These are phyloP conservation scores for Thelonectria rubi DNA, from an alignment of 2,329 filamentous ascomycete species.

Conservation along the genomic window DNA sequence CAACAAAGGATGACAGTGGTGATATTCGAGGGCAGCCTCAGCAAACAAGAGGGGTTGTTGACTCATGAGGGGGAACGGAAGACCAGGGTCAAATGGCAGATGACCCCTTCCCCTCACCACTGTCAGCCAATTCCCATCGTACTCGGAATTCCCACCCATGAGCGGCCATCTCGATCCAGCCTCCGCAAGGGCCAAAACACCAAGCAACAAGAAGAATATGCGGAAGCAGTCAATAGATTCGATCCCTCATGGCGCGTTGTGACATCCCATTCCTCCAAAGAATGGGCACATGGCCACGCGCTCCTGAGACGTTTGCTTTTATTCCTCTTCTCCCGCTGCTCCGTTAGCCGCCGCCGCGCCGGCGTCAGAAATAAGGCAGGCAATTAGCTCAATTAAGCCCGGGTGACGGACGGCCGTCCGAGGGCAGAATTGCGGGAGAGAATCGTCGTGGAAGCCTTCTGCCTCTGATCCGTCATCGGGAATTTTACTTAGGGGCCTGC, in stretches of 20 bases:
- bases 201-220: conserved; percentile 1
- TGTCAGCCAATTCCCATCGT: background rate
- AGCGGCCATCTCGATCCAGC: background rate
- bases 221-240: background rate
- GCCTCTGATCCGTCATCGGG: background rate
- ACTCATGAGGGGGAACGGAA: background rate
- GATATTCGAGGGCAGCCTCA: background rate
- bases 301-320: conserved; percentile 4
- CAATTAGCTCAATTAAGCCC: background rate
- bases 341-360: too few species aligned
- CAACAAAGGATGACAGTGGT: background rate
- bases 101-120: background rate
- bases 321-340: background rate
- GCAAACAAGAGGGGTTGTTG: background rate
- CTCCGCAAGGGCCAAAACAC: background rate
- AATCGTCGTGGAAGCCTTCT: conserved; percentile 2
- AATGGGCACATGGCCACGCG: conserved; percentile 29
- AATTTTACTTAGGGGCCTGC: background rate
- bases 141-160: conserved; percentile 1
- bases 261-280: conserved; percentile 29
- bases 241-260: conserved; percentile 18
- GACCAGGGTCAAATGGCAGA: background rate
- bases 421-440: too few species aligned
- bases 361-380: background rate
- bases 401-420: background rate